Evolutionary conservation across 306 rosid species (phyloP).

Genomic region (Acmispon strigosus): DNA sequence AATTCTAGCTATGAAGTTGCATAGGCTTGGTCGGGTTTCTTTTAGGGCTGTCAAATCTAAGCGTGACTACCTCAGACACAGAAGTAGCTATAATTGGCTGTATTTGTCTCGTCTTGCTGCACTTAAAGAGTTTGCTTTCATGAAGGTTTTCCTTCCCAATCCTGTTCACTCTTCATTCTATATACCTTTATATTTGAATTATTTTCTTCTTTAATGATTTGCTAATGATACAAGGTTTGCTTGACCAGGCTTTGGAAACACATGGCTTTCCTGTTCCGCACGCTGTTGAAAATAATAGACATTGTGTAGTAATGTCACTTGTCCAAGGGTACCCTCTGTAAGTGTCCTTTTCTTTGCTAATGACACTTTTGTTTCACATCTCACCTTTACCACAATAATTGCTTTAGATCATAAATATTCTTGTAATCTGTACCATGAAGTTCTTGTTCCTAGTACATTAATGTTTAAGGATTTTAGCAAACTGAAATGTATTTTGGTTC

Average conservation of each 20-base stretch:
- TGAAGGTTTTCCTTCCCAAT: conserved; percentile 53
- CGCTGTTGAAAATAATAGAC: conserved; percentile 78
- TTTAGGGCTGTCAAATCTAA: conserved; percentile 90
- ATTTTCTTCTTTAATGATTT: background rate
- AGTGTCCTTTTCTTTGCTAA: conserved; percentile 27
- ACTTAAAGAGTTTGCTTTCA: conserved; percentile 81
- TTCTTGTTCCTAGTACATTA: background rate
- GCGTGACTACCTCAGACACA: conserved; percentile 91
- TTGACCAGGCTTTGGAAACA: conserved; percentile 75
- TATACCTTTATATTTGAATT: background rate
- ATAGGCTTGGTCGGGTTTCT: conserved; percentile 88
- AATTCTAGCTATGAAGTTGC: conserved; percentile 75
- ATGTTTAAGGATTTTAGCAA: background rate
- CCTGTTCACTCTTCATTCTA: background rate
- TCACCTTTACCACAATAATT: background rate
- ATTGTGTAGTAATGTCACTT: conserved; percentile 88
- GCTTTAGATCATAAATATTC: background rate
- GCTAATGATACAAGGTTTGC: background rate
- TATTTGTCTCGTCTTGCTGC: conserved; percentile 95
- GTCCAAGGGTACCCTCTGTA: conserved; percentile 90
- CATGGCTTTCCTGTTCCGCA: conserved; percentile 82
- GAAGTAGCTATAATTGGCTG: conserved; percentile 84
- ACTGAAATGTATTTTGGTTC: background rate
- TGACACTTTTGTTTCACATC: background rate
- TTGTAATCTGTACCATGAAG: background rate